Conservation (phyloP, 495 filamentous ascomycete genomes). For the Letharia columbiana region DNA sequence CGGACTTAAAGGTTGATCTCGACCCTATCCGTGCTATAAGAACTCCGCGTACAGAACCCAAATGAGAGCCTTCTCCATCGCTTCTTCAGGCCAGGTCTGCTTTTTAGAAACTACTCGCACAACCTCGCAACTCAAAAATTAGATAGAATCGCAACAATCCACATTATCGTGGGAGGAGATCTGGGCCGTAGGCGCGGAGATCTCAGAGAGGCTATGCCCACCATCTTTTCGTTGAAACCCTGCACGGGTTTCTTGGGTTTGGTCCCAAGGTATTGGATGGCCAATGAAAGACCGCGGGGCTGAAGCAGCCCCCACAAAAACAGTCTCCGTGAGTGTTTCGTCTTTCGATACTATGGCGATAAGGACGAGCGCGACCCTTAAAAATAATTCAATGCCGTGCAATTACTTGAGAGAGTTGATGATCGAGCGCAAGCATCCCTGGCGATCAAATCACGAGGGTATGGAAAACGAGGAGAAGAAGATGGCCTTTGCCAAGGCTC, state of each 20-base stretch:
- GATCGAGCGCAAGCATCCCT: background rate
- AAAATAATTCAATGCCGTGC: background rate
- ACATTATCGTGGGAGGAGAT: background rate
- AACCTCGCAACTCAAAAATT: too few relatives aligned
- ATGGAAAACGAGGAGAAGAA: background rate
- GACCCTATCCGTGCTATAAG: too few relatives aligned
- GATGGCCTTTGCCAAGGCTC: background rate
- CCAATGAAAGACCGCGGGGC: background rate
- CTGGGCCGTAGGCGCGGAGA: background rate
- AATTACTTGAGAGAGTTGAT: background rate
- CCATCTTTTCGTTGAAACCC: background rate
- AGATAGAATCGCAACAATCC: too few relatives aligned
- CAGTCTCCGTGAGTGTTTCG: background rate
- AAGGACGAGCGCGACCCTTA: background rate
- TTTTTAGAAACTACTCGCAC: too few relatives aligned
- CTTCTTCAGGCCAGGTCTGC: too few relatives aligned
- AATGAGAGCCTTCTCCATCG: too few relatives aligned
- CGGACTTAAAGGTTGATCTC: too few relatives aligned
- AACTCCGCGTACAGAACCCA: too few relatives aligned
- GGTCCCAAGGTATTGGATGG: background rate
- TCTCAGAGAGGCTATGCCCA: background rate
- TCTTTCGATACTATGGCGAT: background rate
- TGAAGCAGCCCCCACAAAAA: background rate
- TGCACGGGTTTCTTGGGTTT: background rate
- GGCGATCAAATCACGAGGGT: background rate